Evolutionary conservation across 2,329 filamentous ascomycete species (phyloP).

Genomic region (Metarhizium anisopliae): DNA sequence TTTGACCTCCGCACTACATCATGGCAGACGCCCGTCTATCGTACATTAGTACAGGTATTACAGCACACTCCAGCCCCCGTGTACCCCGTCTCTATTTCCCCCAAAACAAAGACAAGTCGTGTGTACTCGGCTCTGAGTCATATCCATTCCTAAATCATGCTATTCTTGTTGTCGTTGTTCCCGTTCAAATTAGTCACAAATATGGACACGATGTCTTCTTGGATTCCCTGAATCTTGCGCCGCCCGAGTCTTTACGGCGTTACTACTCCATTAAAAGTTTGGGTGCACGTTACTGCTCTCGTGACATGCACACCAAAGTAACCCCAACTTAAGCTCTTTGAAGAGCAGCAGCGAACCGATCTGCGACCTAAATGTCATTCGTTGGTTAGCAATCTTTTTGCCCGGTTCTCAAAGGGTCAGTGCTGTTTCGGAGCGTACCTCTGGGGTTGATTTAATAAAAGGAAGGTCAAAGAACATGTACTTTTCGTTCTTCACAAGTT

Average conservation of each 20-base stretch:
- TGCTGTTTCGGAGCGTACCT: conserved; percentile 48
- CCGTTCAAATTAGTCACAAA: not conserved
- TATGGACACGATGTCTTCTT: not conserved
- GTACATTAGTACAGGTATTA: conserved; percentile 30
- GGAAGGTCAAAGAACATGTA: conserved; percentile 89
- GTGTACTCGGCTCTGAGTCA: conserved; percentile 2
- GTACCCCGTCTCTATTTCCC: conserved; percentile 13
- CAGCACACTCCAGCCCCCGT: conserved; percentile 13
- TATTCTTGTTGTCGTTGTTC: not conserved
- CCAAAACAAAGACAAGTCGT: conserved; percentile 13
- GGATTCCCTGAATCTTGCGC: not conserved
- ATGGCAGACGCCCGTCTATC: conserved; percentile 19
- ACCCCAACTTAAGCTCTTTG: conserved; percentile 19
- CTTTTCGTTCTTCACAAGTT: conserved; percentile 83
- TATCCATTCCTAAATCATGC: conserved; percentile 9
- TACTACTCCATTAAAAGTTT: not conserved
- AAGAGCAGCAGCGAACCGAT: conserved; percentile 26
- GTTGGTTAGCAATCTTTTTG: conserved; percentile 6
- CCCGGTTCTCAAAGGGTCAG: not conserved
- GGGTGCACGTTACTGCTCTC: not conserved
- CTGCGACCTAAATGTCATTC: conserved; percentile 22
- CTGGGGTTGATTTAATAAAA: conserved; percentile 82
- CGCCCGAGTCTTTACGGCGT: not conserved
- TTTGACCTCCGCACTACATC: conserved; percentile 11
- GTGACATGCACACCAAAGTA: not conserved